phyloP scores from a whole-genome alignment of 208 protist genomes.

The Tritrichomonas foetus region DNA sequence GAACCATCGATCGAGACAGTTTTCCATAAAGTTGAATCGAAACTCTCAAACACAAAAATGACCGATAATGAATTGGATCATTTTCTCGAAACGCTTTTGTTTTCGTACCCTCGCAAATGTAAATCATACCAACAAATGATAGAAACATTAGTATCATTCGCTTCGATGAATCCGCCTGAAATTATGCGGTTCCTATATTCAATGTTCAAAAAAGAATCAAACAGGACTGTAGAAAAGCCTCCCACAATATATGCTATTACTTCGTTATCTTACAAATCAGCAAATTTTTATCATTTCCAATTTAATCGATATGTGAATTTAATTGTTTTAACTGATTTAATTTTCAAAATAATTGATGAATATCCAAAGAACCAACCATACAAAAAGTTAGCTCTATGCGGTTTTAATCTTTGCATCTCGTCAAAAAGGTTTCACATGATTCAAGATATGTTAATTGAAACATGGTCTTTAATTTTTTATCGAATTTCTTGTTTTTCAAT shows the following conservation, averaged over 20 bases:
- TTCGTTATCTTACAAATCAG: neutral
- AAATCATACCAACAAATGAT: neutral
- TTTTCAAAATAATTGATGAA: neutral
- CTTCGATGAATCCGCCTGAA: neutral
- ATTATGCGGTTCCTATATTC: neutral
- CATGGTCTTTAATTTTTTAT: neutral
- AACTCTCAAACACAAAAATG: neutral
- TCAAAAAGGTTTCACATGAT: neutral
- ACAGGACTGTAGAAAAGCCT: neutral
- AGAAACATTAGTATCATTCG: neutral
- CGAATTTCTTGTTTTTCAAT: neutral
- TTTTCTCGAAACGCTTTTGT: neutral
- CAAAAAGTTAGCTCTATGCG: neutral
- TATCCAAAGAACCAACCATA: neutral
- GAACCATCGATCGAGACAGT: neutral
- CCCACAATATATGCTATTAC: neutral
- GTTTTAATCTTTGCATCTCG: neutral
- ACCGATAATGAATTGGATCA: neutral
- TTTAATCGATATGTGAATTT: neutral
- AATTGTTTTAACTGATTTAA: neutral
- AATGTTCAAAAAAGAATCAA: conserved; percentile 8
- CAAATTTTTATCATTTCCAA: conserved; percentile 27
- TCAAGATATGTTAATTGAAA: neutral
- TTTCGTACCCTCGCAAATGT: neutral
- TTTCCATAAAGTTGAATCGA: neutral